Conservation (phyloP, 148 eudicot species). For the Amaranthus cruentus region DNA sequence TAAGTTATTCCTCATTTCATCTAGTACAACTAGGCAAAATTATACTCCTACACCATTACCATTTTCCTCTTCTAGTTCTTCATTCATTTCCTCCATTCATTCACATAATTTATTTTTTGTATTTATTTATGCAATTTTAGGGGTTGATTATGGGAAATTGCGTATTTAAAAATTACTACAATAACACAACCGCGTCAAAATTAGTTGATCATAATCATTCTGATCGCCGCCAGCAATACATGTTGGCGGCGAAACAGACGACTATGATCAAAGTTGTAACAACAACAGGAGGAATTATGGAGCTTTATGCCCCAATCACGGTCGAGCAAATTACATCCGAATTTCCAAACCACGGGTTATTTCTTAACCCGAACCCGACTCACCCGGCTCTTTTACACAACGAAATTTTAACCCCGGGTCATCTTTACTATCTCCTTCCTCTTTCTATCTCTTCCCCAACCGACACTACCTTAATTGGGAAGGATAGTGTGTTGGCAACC, state of each 20-base stretch:
- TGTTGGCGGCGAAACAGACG: neutral
- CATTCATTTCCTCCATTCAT: neutral
- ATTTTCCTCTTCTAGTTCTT: too few relatives aligned
- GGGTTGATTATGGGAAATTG: constrained; percentile 1
- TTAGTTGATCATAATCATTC: neutral
- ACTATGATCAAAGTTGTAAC: constrained; percentile 46
- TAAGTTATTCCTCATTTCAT: neutral
- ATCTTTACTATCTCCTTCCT: constrained; percentile 46
- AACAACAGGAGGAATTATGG: constrained; percentile 50
- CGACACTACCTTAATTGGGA: neutral
- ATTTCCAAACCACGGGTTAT: constrained; percentile 45
- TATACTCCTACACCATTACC: neutral
- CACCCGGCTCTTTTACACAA: constrained; percentile 29
- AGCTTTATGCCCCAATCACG: constrained; percentile 49
- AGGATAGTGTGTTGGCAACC: neutral
- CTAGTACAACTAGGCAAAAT: too few relatives aligned
- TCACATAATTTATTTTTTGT: neutral
- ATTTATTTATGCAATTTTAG: neutral
- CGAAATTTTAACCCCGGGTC: constrained; percentile 33
- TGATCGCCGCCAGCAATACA: neutral
- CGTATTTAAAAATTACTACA: neutral
- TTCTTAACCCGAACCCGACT: constrained; percentile 23
- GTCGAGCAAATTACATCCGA: constrained; percentile 46
- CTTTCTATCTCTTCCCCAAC: constrained; percentile 13
- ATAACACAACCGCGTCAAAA: neutral